These are phyloP conservation scores for Stephania yunnanensis DNA, from an alignment of 164 flowering plant species.

Conservation along the genomic window DNA sequence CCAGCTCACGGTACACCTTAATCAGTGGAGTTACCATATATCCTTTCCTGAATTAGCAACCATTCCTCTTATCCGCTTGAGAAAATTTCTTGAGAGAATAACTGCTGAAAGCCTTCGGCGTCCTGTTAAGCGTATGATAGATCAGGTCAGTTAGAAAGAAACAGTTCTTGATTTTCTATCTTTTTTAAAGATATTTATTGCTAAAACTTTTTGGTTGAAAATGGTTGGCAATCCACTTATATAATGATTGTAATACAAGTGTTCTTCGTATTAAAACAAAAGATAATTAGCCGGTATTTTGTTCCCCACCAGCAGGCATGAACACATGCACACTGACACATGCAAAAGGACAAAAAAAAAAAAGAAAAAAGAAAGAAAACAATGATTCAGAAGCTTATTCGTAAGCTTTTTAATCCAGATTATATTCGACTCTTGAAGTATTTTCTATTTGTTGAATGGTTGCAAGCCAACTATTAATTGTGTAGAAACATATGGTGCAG, in stretches of 20 bases:
- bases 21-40: conserved; percentile 88
- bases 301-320: no score
- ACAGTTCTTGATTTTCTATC: background rate
- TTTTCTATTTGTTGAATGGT: no score
- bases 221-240: background rate
- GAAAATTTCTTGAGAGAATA: conserved; percentile 50
- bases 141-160: conserved; percentile 49
- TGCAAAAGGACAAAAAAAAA: no score
- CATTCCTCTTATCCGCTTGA: conserved; percentile 62
- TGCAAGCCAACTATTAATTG: no score
- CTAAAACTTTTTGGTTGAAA: background rate
- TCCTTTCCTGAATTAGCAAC: conserved; percentile 95
- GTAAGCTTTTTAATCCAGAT: no score
- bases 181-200: no score
- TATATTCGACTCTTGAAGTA: no score
- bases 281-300: no score
- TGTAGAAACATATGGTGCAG: no score
- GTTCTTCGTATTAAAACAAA: background rate
- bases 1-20: conserved; percentile 64
- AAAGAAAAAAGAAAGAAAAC: no score
- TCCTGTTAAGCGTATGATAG: conserved; percentile 63
- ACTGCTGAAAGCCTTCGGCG: conserved; percentile 51
- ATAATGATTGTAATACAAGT: background rate
- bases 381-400: no score
- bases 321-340: no score